Base-by-base conservation (phyloP, 306 rosid genomes). In the Acacia melanoxylon region DNA sequence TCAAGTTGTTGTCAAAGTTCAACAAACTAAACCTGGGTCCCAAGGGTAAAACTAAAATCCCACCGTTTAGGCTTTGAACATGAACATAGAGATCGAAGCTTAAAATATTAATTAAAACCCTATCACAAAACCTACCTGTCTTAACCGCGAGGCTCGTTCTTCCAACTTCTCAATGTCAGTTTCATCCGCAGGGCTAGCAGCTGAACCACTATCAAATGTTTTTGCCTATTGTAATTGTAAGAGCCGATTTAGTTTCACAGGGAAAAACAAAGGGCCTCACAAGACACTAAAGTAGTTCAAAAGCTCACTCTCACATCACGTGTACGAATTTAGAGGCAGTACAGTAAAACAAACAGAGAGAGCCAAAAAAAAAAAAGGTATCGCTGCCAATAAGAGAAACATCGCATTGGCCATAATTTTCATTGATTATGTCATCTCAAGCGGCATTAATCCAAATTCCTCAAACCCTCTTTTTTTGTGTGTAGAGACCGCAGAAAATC, bases 151-250 rank as follows among this genome's bases (percentile, higher is more conserved):
- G 82, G 95, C 92, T 83, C 79, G 88, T 80, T 92, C 94, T 83
- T 90, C 97, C 76, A 93, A 86, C 78, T 92, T 93, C 77, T 91
- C 96, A 24, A 93, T 86, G 86, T 93, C 96, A 68, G 80, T 82
- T 77, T 92, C 89, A 78, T 92, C 93, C 3, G 61, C 80, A 44
- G 92, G 87, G 76, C 93, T 87, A 73, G 89, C 72, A 79, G 84
- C 82, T 31, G 92, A 87, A 76, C 88, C 80, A 54, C 84, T 17
- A 68, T 92, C 97, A 80, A 80, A 88, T 67, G 89, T 10, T 87
- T 86, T 82, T 24, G 85, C 93, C 99, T 96, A 51, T 54, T 87
- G 76, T 25, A 85, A 71, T 54, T 88, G 76, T 25, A 83, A 71
- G 40, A 81, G 48, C 48, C n/a, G 10, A 42, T 45, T 90, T 79